Conservation (phyloP, 139 green algal species). For the Picochlorum sp. region DNA sequence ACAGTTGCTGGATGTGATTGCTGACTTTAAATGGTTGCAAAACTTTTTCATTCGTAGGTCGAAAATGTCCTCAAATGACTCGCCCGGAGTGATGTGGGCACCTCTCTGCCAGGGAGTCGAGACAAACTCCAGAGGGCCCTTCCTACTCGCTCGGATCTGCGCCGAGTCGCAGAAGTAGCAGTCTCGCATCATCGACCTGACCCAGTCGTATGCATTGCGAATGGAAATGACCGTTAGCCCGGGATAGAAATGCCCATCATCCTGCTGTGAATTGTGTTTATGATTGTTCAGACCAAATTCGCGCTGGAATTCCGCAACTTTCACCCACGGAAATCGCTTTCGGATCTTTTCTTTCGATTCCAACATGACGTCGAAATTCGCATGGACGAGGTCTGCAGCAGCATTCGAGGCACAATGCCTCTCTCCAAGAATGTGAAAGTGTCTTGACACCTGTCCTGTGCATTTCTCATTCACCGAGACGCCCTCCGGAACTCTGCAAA, state of each 20-base stretch:
- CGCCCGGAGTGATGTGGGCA: background rate
- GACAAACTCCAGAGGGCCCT: background rate
- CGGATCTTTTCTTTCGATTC: background rate
- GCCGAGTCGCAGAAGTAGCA: background rate
- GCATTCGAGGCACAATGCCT: background rate
- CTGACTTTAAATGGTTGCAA: background rate
- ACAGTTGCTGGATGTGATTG: background rate
- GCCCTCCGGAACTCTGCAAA: too few species aligned
- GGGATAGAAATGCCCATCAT: background rate
- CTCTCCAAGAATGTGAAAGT: background rate
- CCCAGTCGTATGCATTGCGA: constrained; percentile 2
- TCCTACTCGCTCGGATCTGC: background rate
- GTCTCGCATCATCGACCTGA: background rate
- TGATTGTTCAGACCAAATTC: background rate
- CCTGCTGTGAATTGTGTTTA: constrained; percentile 1
- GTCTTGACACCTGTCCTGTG: too few species aligned
- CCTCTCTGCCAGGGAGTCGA: background rate
- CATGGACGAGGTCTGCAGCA: background rate
- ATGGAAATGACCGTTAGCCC: background rate
- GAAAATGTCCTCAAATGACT: background rate
- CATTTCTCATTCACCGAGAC: too few species aligned
- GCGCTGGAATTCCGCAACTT: background rate
- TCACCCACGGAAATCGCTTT: background rate
- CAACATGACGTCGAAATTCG: background rate
- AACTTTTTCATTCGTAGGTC: background rate